Evolutionary conservation across 306 rosid species (phyloP).

Genomic region (Ziziphus jujuba): DNA sequence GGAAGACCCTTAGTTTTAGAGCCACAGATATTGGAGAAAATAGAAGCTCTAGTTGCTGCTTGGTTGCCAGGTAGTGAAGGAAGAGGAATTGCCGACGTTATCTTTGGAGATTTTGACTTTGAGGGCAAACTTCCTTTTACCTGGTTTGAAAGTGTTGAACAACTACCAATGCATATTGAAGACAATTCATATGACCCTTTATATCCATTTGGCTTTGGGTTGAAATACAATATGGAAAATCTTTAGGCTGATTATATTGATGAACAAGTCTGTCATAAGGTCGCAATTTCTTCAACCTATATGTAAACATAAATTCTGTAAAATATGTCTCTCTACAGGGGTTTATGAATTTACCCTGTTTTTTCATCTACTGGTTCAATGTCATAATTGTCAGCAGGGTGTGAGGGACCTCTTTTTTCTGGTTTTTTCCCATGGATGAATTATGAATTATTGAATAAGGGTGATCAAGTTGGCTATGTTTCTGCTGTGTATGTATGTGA

Average conservation of each 20-base stretch:
- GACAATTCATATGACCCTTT: constrained; percentile 49
- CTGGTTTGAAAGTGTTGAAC: constrained; percentile 62
- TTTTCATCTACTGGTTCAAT: neutral
- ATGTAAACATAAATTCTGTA: neutral
- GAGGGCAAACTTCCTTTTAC: constrained; percentile 72
- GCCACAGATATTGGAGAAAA: constrained; percentile 58
- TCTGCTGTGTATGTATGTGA: neutral
- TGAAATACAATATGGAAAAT: constrained; percentile 31
- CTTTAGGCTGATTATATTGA: neutral
- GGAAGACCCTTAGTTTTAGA: constrained; percentile 79
- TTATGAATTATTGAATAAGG: neutral
- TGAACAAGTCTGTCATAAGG: neutral
- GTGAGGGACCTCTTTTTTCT: neutral
- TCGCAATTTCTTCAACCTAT: neutral
- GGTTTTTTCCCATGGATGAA: neutral
- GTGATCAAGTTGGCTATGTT: constrained; percentile 1
- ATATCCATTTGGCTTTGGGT: constrained; percentile 76
- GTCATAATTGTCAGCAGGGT: neutral
- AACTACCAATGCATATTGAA: constrained; percentile 38
- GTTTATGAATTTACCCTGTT: neutral
- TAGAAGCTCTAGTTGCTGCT: constrained; percentile 74
- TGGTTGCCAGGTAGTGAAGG: constrained; percentile 96
- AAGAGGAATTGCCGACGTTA: constrained; percentile 69
- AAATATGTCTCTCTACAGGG: neutral
- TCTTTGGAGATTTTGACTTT: constrained; percentile 74